These are phyloP conservation scores for Elongisporangium prolatum DNA, from an alignment of 352 stramenopile genomes.

Conservation along the genomic window DNA sequence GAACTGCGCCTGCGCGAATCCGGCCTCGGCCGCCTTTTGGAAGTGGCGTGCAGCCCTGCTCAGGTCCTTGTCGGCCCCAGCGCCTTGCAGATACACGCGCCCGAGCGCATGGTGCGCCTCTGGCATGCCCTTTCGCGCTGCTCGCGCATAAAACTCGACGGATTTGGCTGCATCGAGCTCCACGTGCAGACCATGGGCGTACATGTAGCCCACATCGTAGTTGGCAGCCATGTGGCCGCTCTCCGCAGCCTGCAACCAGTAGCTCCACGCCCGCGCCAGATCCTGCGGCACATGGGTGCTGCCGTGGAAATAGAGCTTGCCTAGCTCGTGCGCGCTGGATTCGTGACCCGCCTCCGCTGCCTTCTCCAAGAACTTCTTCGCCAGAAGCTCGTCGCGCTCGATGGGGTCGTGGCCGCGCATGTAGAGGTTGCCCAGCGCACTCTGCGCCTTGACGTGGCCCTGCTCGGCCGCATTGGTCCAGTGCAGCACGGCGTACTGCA, in stretches of 20 bases:
- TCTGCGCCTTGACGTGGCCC: slow-evolving; percentile 68
- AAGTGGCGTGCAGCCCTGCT: slow-evolving; percentile 50
- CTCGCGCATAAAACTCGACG: slow-evolving; percentile 50
- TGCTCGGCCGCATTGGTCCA: slow-evolving; percentile 73
- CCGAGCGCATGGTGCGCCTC: slow-evolving; percentile 65
- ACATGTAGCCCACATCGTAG: slow-evolving; percentile 76
- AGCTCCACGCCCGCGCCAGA: slow-evolving; percentile 38
- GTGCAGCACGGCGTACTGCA: slow-evolving; percentile 59
- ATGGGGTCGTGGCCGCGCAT: slow-evolving; percentile 50
- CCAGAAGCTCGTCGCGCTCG: slow-evolving; percentile 37
- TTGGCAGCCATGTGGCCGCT: slow-evolving; percentile 64
- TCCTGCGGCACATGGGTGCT: slow-evolving; percentile 23
- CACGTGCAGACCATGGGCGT: slow-evolving; percentile 67
- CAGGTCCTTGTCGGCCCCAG: slow-evolving; percentile 20
- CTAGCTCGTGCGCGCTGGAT: slow-evolving; percentile 67
- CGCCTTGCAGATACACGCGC: slow-evolving; percentile 44
- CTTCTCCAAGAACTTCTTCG: slow-evolving; percentile 47
- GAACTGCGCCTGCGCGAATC: slow-evolving; percentile 63
- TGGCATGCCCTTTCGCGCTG: slow-evolving; percentile 57
- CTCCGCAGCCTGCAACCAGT: slow-evolving; percentile 59
- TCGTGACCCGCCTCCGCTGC: slow-evolving; percentile 65
- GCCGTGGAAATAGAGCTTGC: slow-evolving; percentile 68
- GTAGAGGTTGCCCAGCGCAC: slow-evolving; percentile 69
- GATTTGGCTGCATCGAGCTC: slow-evolving; percentile 45
- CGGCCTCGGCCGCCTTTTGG: slow-evolving; percentile 50